Percentiles rank a stretch among this genome's conserved stretches.
Conservation (phyloP, 1,284 basidiomycete species). For the Mycena citricolor region DNA sequence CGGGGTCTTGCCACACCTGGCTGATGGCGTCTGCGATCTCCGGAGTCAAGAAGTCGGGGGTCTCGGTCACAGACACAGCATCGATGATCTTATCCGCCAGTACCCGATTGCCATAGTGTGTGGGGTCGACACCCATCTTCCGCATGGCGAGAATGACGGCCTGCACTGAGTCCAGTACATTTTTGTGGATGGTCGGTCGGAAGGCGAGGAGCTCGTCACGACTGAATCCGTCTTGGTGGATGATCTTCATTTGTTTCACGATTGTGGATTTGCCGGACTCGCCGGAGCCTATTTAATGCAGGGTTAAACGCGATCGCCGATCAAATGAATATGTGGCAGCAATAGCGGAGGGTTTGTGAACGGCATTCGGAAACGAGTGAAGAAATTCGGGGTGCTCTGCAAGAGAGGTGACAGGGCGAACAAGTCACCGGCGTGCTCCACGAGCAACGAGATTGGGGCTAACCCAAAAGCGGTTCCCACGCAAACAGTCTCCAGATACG, state of each 20-base stretch:
- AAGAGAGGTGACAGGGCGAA: neutral
- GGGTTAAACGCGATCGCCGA: constrained; percentile 7
- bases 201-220: constrained; percentile 79
- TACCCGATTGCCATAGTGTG: constrained; percentile 74
- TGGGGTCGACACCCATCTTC: constrained; percentile 86
- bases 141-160: constrained; percentile 88
- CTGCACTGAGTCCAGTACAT: constrained; percentile 87
- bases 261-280: constrained; percentile 94
- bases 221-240: constrained; percentile 93
- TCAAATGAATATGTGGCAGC: too few species aligned
- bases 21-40: constrained; percentile 80
- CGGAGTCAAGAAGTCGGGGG: constrained; percentile 50
- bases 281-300: constrained; percentile 45
- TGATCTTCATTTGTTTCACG: constrained; percentile 99
- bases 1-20: constrained; percentile 88
- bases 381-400: constrained; percentile 8
- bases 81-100: constrained; percentile 47
- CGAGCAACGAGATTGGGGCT: too few species aligned
- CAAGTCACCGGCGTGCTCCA: too few species aligned
- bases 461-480: too few species aligned
- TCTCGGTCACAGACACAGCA: constrained; percentile 18
- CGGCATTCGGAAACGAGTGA: too few species aligned
- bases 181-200: constrained; percentile 82
- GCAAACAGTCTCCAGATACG: too few species aligned
- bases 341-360: too few species aligned